A percentile compares a stretch with the other conserved stretches of the same genome.
Evolutionary conservation across 148 eudicot genomes (phyloP).

Genomic region (Salicornia ramosissima): DNA sequence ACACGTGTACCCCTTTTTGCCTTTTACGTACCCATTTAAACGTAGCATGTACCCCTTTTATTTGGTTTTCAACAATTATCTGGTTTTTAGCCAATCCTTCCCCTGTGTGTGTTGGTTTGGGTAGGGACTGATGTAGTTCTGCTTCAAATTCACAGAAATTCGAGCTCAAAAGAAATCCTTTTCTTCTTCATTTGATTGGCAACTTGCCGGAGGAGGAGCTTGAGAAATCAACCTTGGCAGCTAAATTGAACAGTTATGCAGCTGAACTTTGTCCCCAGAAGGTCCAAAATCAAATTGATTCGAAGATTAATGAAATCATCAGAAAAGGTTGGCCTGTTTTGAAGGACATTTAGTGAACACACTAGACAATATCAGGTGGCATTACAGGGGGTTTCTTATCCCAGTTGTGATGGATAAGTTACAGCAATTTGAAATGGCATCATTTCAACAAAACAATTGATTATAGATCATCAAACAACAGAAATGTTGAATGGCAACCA

Average conservation of each 20-base stretch:
- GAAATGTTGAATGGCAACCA: neutral
- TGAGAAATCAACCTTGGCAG: slow-evolving; percentile 72
- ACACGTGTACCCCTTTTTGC: too few species aligned
- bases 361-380: too few species aligned
- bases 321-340: slow-evolving; percentile 93
- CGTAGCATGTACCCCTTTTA: too few species aligned
- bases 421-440: too few species aligned
- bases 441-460: too few species aligned
- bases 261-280: slow-evolving; percentile 85
- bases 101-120: too few species aligned
- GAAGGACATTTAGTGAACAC: slow-evolving; percentile 44
- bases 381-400: neutral
- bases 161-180: slow-evolving; percentile 77
- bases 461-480: too few species aligned
- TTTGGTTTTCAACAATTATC: too few species aligned
- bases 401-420: too few species aligned
- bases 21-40: too few species aligned
- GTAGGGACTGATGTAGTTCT: neutral
- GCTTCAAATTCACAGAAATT: slow-evolving; percentile 54
- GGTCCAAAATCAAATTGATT: slow-evolving; percentile 63
- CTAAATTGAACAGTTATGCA: slow-evolving; percentile 80
- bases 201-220: slow-evolving; percentile 91
- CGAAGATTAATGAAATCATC: slow-evolving; percentile 67
- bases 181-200: slow-evolving; percentile 93
- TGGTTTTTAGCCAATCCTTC: too few species aligned